phyloP scores from a whole-genome alignment of 345 rosid species.

The Schrenkiella parvula region DNA sequence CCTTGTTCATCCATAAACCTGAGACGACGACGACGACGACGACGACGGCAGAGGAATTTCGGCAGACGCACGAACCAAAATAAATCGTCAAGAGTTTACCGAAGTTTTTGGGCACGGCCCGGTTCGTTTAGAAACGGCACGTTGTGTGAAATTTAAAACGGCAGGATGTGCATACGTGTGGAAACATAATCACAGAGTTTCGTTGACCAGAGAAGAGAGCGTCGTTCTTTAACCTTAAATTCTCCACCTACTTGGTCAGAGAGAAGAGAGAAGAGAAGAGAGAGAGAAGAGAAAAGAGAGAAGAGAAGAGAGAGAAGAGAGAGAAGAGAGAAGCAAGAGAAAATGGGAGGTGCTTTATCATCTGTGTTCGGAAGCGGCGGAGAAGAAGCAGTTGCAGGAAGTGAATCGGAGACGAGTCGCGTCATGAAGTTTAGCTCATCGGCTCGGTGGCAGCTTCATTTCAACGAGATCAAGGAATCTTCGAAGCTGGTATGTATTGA shows the following conservation, averaged over 20 bases:
- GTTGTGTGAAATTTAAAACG: neutral
- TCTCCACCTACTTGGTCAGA: neutral
- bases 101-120: neutral
- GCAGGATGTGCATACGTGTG: neutral
- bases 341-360: conserved; percentile 51
- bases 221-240: neutral
- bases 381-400: neutral
- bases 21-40: neutral
- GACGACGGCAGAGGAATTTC: neutral
- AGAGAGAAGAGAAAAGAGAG: neutral
- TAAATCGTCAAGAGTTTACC: neutral
- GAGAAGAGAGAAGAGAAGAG: neutral
- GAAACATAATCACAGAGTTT: neutral
- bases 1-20: no score
- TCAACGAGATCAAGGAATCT: conserved; percentile 54
- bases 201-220: neutral
- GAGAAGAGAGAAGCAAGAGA: neutral
- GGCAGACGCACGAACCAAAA: no score
- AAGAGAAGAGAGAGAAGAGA: neutral
- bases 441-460: conserved; percentile 72
- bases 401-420: conserved; percentile 32
- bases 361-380: neutral
- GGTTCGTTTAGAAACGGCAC: neutral
- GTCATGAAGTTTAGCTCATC: conserved; percentile 59
- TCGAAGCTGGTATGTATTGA: conserved; percentile 47